Conservation (phyloP, 257 asterid genomes). For the Rehmannia glutinosa region DNA sequence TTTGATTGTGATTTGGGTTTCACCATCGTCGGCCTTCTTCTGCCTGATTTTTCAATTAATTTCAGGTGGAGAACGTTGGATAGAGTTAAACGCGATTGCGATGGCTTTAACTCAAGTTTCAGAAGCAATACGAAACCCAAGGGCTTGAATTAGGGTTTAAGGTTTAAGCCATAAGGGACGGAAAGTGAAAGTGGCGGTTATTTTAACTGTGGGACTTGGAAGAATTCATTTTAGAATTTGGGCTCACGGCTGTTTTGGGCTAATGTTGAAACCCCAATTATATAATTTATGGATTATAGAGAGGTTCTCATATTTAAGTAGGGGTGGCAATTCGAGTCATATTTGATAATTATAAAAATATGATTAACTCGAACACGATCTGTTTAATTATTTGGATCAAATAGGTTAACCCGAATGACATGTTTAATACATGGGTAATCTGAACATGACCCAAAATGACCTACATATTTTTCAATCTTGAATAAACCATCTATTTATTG, state of each 20-base stretch:
- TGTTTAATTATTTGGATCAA: no score
- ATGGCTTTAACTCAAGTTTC: not conserved
- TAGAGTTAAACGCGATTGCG: not conserved
- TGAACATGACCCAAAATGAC: no score
- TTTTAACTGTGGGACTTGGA: slow-evolving; percentile 8
- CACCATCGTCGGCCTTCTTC: slow-evolving; percentile 47
- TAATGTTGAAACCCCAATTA: not conserved
- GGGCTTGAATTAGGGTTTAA: slow-evolving; percentile 24
- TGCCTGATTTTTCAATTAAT: not conserved
- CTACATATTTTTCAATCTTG: no score
- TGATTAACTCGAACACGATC: no score
- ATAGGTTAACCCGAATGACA: no score
- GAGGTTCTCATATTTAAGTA: not conserved
- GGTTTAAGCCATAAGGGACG: not conserved
- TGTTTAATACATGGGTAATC: no score
- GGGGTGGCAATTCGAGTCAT: no score
- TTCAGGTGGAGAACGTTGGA: not conserved
- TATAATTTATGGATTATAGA: no score
- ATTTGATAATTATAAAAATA: no score
- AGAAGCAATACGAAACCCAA: not conserved
- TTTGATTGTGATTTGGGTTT: slow-evolving; percentile 61
- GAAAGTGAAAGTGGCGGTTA: slow-evolving; percentile 17
- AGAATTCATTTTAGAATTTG: not conserved
- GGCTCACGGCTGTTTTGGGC: not conserved
- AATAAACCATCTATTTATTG: no score